Evolutionary conservation across 2,329 filamentous ascomycete species (phyloP).

Genomic region (Sporothrix pseudoabietina): DNA sequence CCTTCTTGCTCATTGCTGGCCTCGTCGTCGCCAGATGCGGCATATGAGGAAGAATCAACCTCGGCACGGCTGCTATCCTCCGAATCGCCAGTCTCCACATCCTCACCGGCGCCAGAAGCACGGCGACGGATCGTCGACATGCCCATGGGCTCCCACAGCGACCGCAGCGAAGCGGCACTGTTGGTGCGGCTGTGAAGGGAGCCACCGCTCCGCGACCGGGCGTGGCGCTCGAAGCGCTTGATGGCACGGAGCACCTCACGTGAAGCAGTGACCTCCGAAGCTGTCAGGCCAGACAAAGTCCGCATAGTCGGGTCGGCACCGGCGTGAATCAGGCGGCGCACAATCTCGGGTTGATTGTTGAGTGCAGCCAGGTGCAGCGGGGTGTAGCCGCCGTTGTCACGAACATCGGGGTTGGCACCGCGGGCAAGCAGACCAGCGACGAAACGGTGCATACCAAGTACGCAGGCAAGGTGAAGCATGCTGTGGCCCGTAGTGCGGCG

Average conservation of each 20-base stretch:
- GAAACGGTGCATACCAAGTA: slow-evolving; percentile 72
- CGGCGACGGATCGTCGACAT: slow-evolving; percentile 29
- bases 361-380: slow-evolving; percentile 80
- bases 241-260: slow-evolving; percentile 65
- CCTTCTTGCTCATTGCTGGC: slow-evolving; percentile 40
- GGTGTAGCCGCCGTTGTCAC: slow-evolving; percentile 78
- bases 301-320: slow-evolving; percentile 72
- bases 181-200: slow-evolving; percentile 63
- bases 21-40: slow-evolving; percentile 28
- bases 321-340: slow-evolving; percentile 70
- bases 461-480: slow-evolving; percentile 77
- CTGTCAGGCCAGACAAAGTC: slow-evolving; percentile 69
- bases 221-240: slow-evolving; percentile 62
- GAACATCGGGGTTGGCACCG: slow-evolving; percentile 73
- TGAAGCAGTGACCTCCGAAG: slow-evolving; percentile 70
- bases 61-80: slow-evolving; percentile 30
- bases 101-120: slow-evolving; percentile 20
- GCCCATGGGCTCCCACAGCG: slow-evolving; percentile 61
- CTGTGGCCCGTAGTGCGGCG: slow-evolving; percentile 69
- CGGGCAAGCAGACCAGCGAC: slow-evolving; percentile 75
- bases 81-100: background rate
- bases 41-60: slow-evolving; percentile 33
- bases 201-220: slow-evolving; percentile 67
- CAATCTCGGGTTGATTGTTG: slow-evolving; percentile 73
- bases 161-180: slow-evolving; percentile 67